These are phyloP conservation scores for Castanopsis chinensis DNA, from an alignment of 306 rosid genomes.

Conservation along the genomic window DNA sequence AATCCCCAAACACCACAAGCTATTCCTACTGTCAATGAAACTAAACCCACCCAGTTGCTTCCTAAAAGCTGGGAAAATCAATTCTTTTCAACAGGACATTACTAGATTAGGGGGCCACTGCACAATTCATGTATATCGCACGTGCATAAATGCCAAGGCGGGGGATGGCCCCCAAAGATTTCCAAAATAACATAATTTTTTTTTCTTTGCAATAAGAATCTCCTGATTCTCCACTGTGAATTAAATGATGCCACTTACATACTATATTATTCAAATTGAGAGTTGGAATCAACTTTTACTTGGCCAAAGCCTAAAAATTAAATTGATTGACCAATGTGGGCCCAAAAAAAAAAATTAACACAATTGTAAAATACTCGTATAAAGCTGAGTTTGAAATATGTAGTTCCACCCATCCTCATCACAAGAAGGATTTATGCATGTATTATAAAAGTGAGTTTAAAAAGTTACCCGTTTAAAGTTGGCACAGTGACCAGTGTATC, in stretches of 20 bases:
- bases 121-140: not conserved
- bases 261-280: not conserved
- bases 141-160: not conserved
- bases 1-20: not conserved
- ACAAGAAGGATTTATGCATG: not conserved
- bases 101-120: not conserved
- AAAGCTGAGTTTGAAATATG: no score
- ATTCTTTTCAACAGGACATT: not conserved
- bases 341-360: no score
- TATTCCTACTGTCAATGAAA: not conserved
- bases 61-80: not conserved
- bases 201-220: not conserved
- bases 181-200: not conserved
- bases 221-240: not conserved
- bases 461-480: constrained; percentile 79
- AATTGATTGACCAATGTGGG: not conserved
- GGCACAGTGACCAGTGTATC: constrained; percentile 69
- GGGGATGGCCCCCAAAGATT: not conserved
- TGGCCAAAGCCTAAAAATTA: not conserved
- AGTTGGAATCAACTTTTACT: not conserved
- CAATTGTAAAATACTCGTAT: no score
- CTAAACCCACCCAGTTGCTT: not conserved
- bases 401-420: not conserved
- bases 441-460: not conserved
- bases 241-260: not conserved